Evolutionary conservation across 208 protist genomes (phyloP), one percentile per base, ranked within the genome.

Genomic region (Trypanosoma platydactyli): DNA sequence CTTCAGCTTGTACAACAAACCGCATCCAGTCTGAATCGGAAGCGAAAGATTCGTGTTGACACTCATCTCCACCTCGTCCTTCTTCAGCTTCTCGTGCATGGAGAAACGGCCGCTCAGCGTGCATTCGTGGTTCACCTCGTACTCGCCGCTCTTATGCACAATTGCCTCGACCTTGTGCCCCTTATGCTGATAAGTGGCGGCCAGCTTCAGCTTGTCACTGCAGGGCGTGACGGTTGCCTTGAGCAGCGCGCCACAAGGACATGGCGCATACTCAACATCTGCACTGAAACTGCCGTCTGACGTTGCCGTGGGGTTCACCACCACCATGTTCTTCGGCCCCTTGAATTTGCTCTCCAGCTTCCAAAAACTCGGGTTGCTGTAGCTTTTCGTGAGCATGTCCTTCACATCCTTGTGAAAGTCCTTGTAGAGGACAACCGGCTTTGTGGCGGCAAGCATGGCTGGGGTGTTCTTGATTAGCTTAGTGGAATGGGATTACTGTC

Each of bases 281-380:
- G 71, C 66, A 2, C 63, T 73, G 38, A 89, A 60, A 15, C 24
- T 42, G 15, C 64, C 67, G 45, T 86, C 63, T 29, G 64, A 72
- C n/a, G 55, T 60, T 3, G 50, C 64, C 68, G 76, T 56, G 58
- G 84, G 82, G 80, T 89, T 89, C 50, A 89, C 68, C 53, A 80
- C 74, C 38, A 94, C 65, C 12, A 52, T 69, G 44, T 81, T 79
- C 73, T 81, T 78, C 27, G 76, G 54, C 52, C 73, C 80, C 74
- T 91, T 94, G 73, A 82, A 72, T 73, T 92, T 92, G 80, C 73
- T 76, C 84, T 94, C 85, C 51, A 92, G 29, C 61, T 84, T 89
- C 85, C 86, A 91, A 52, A 55, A 64, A 27, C 57, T 44, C 24
- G 79, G 13, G n/a, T 62, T 68, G 40, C 65, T 73, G 69, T 80